A percentile compares a stretch with the other conserved stretches of the same genome.
Conservation (phyloP, 1,284 basidiomycete species). For the Microbotryum intermedium region DNA sequence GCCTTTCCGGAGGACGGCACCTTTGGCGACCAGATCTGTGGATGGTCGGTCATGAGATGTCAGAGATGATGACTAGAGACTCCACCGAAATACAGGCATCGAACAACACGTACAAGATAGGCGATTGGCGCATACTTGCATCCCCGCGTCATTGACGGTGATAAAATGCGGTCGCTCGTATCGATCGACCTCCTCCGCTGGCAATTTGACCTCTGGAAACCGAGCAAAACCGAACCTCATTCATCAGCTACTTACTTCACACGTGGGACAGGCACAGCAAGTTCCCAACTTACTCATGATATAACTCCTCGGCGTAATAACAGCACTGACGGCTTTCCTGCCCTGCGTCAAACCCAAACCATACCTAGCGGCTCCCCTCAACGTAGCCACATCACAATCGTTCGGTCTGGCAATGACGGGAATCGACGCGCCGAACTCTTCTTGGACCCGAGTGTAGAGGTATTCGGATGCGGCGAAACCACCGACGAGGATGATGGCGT, state of each 20-base stretch:
- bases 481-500: constrained; percentile 71
- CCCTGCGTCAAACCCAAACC: constrained; percentile 58
- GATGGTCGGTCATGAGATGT: background rate
- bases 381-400: constrained; percentile 71
- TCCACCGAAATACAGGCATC: background rate
- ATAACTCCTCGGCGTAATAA: constrained; percentile 68
- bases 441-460: constrained; percentile 62
- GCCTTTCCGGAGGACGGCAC: constrained; percentile 72
- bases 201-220: constrained; percentile 59
- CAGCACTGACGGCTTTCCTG: constrained; percentile 54
- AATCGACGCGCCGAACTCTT: constrained; percentile 55
- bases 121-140: constrained; percentile 68
- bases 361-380: constrained; percentile 68
- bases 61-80: constrained; percentile 44
- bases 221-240: too few relatives aligned
- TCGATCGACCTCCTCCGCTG: constrained; percentile 68
- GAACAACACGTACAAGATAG: constrained; percentile 39
- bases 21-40: constrained; percentile 60
- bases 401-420: constrained; percentile 63
- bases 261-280: background rate
- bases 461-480: constrained; percentile 76
- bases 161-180: constrained; percentile 69
- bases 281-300: constrained; percentile 55
- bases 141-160: constrained; percentile 59
- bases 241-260: background rate